Base-by-base conservation (phyloP, 768 basidiomycete species). In the Rhizopogon salebrosus region DNA sequence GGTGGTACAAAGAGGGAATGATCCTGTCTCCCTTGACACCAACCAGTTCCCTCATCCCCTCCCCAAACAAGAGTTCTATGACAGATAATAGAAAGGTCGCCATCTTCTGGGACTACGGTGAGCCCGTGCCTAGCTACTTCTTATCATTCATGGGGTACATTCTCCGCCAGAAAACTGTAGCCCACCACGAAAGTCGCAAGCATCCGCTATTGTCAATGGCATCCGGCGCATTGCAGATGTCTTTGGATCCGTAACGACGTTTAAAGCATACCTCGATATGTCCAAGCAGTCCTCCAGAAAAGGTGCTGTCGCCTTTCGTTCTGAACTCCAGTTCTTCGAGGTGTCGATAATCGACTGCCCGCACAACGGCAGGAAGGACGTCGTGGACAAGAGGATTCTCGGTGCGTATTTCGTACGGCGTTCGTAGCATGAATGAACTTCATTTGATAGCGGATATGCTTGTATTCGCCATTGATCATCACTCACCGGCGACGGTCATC, bases 371-470 rank as follows among this genome's bases (percentile, higher is more conserved):
- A 62, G 36, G 52, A 72, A 67, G 51, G 62, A 68, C 48, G 76
- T 74, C 10, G 74, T 71, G 7, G 77, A 78, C 62, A 75, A 77
- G 60, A 75, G 75, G 73, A 70, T 78, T 58, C 65, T 80, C 26
- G 65, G 77, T 73, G 54, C 41, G 70, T 56, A 38, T n/a, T 8
- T 34, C 40, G 48, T 42, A 48, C 14, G 22, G 23, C 46, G 23
- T 24, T 16, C 54, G 26, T 49, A 35, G 40, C 24, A 41, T 46
- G 14, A 34, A 53, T 55, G 24, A 58, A 36, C 37, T 37, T 29
- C 10, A 41, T 87, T 88, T 60, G n/a, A 81, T 88, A 75, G 67
- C 87, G 52, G 72, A n/a, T n/a, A n/a, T n/a, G n/a, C n/a, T n/a
- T n/a, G n/a, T n/a, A n/a, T n/a, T n/a, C n/a, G n/a, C n/a, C 79